Evolutionary conservation across 495 filamentous ascomycete genomes (phyloP).

Genomic region (Letharia lupina): DNA sequence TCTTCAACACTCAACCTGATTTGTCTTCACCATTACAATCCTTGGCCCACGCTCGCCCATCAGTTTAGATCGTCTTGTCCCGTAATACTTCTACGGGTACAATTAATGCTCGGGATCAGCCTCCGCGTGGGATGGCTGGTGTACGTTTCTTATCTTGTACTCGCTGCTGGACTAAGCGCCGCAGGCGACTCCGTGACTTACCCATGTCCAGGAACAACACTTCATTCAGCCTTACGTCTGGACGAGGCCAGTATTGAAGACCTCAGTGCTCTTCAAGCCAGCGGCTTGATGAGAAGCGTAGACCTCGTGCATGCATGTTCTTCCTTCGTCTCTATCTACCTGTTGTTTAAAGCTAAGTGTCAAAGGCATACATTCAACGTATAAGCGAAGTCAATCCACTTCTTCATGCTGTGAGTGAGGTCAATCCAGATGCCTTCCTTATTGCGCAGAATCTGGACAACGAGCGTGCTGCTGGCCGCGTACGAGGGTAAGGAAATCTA

Average conservation of each 20-base stretch:
- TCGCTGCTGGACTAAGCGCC: slow-evolving; percentile 5
- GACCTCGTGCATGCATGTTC: slow-evolving; percentile 24
- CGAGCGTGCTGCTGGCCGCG: slow-evolving; percentile 21
- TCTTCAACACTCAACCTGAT: background rate
- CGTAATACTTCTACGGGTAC: background rate
- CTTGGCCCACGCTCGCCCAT: background rate
- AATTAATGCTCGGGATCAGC: slow-evolving; percentile 12
- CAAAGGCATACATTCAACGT: slow-evolving; percentile 33
- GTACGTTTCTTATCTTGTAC: slow-evolving; percentile 16
- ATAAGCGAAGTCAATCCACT: slow-evolving; percentile 36
- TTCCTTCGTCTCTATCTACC: background rate
- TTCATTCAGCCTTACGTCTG: slow-evolving; percentile 7
- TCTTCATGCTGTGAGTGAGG: slow-evolving; percentile 36
- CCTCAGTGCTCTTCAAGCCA: slow-evolving; percentile 14
- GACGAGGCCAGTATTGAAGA: slow-evolving; percentile 19
- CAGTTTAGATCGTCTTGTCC: background rate
- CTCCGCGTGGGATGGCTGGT: slow-evolving; percentile 12
- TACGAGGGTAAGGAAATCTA: slow-evolving; percentile 18
- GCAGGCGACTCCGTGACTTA: slow-evolving; percentile 13
- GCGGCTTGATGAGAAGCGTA: slow-evolving; percentile 19
- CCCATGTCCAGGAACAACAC: slow-evolving; percentile 14
- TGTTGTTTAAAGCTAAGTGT: slow-evolving; percentile 4
- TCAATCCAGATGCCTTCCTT: slow-evolving; percentile 40
- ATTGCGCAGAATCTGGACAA: slow-evolving; percentile 31
- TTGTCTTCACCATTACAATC: background rate